Evolutionary conservation across 805 yeast genomes (phyloP).

Genomic region (Priceomyces carsonii): DNA sequence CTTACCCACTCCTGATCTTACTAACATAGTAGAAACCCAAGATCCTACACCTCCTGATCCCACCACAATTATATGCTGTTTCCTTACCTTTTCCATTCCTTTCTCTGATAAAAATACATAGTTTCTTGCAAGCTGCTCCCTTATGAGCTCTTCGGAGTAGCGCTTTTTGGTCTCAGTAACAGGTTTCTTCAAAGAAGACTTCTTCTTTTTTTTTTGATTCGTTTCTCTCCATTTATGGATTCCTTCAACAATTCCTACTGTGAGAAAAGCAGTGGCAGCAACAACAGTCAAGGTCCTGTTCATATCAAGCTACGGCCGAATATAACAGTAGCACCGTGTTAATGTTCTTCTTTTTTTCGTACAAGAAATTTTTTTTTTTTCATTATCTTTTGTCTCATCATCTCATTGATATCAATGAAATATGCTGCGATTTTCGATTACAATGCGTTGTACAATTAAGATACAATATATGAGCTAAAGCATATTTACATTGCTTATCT

Average conservation of each 20-base stretch:
- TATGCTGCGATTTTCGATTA: too few relatives aligned
- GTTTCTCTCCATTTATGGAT: slow-evolving; percentile 23
- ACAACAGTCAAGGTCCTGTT: slow-evolving; percentile 20
- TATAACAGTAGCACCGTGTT: too few relatives aligned
- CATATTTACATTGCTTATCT: too few relatives aligned
- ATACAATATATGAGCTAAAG: too few relatives aligned
- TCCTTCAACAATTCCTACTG: slow-evolving; percentile 37
- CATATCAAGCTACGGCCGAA: too few relatives aligned
- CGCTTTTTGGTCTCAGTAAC: slow-evolving; percentile 10
- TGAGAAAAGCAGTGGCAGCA: slow-evolving; percentile 30
- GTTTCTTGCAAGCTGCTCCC: slow-evolving; percentile 92
- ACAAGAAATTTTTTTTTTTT: too few relatives aligned
- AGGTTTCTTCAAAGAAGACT: slow-evolving; percentile 2
- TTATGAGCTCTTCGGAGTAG: slow-evolving; percentile 65
- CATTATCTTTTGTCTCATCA: too few relatives aligned
- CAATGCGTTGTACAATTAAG: too few relatives aligned
- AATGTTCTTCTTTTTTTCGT: too few relatives aligned
- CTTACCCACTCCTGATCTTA: slow-evolving; percentile 84
- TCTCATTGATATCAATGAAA: too few relatives aligned
- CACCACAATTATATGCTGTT: slow-evolving; percentile 70
- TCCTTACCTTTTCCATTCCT: slow-evolving; percentile 74
- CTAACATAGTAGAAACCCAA: slow-evolving; percentile 89
- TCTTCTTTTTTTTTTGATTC: background rate
- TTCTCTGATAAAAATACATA: slow-evolving; percentile 88
- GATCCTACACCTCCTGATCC: slow-evolving; percentile 99